These are phyloP conservation scores for Spathaspora arborariae DNA, from an alignment of 805 yeast genomes.

Conservation along the genomic window DNA sequence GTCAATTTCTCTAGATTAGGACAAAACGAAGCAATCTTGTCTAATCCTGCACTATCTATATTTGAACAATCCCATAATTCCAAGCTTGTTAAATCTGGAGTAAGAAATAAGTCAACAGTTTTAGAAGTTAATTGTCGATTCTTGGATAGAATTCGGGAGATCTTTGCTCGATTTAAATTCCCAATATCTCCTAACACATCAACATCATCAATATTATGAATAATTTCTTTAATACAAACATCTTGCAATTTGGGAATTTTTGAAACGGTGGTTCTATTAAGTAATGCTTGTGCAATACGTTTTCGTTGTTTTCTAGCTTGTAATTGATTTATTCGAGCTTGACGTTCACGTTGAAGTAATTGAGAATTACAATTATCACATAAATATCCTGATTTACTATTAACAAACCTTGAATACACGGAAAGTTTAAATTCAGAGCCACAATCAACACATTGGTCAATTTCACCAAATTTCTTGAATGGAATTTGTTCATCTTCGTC, in stretches of 20 bases:
- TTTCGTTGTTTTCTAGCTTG: constrained; percentile 71
- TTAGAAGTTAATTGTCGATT: constrained; percentile 74
- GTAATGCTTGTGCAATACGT: constrained; percentile 76
- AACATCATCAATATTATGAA: constrained; percentile 65
- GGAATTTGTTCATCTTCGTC: constrained; percentile 24
- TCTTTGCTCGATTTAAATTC: constrained; percentile 59
- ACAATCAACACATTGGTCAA: constrained; percentile 63
- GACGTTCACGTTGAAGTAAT: constrained; percentile 38
- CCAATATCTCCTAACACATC: constrained; percentile 90
- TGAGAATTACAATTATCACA: constrained; percentile 59
- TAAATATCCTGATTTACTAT: constrained; percentile 56
- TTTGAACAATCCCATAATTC: constrained; percentile 94
- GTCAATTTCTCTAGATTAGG: constrained; percentile 66
- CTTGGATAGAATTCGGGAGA: constrained; percentile 72
- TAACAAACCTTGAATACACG: constrained; percentile 58
- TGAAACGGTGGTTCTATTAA: constrained; percentile 60
- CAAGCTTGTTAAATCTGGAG: constrained; percentile 50
- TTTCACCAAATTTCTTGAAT: constrained; percentile 43
- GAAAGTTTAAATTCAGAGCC: constrained; percentile 53
- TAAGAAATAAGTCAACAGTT: constrained; percentile 72
- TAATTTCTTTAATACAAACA: constrained; percentile 65
- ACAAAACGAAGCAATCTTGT: constrained; percentile 71
- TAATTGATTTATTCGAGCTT: constrained; percentile 49
- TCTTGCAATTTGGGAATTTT: constrained; percentile 75
- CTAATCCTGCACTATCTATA: constrained; percentile 59